A percentile compares a stretch with the other conserved stretches of the same genome.
Evolutionary conservation across 768 basidiomycete species (phyloP).

Genomic region (Suillus hirtellus): DNA sequence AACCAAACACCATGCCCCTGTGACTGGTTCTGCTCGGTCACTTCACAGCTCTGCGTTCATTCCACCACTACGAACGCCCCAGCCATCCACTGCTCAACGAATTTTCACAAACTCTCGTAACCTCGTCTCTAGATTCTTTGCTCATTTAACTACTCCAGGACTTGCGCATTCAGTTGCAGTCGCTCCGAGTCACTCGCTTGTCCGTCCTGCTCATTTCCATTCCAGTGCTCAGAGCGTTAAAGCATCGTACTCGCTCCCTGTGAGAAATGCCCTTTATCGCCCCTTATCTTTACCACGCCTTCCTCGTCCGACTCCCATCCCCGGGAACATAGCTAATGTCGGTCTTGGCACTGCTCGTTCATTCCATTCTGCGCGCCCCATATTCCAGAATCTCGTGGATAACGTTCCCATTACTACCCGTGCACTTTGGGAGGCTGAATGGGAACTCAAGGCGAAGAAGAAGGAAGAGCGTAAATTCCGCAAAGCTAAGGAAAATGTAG

Average conservation of each 20-base stretch:
- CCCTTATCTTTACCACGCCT: slow-evolving; percentile 51
- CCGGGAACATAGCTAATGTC: slow-evolving; percentile 58
- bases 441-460: slow-evolving; percentile 57
- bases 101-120: slow-evolving; percentile 55
- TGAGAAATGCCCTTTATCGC: slow-evolving; percentile 49
- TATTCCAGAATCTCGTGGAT: slow-evolving; percentile 79
- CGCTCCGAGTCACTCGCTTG: slow-evolving; percentile 12
- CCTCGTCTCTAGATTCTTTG: slow-evolving; percentile 55
- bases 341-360: slow-evolving; percentile 77
- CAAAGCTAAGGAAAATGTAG: slow-evolving; percentile 24
- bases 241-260: slow-evolving; percentile 56
- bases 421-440: slow-evolving; percentile 73
- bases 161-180: slow-evolving; percentile 28
- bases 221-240: slow-evolving; percentile 43
- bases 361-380: slow-evolving; percentile 70
- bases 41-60: slow-evolving; percentile 47
- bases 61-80: slow-evolving; percentile 33
- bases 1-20: slow-evolving; percentile 7
- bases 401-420: slow-evolving; percentile 79
- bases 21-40: slow-evolving; percentile 31
- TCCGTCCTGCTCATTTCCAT: slow-evolving; percentile 20
- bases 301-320: slow-evolving; percentile 54
- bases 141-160: slow-evolving; percentile 60
- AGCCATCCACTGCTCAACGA: slow-evolving; percentile 40
- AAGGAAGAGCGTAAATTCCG: slow-evolving; percentile 33